These are phyloP conservation scores for Neurospora sp. DNA, from an alignment of 495 filamentous ascomycete genomes.

Conservation along the genomic window DNA sequence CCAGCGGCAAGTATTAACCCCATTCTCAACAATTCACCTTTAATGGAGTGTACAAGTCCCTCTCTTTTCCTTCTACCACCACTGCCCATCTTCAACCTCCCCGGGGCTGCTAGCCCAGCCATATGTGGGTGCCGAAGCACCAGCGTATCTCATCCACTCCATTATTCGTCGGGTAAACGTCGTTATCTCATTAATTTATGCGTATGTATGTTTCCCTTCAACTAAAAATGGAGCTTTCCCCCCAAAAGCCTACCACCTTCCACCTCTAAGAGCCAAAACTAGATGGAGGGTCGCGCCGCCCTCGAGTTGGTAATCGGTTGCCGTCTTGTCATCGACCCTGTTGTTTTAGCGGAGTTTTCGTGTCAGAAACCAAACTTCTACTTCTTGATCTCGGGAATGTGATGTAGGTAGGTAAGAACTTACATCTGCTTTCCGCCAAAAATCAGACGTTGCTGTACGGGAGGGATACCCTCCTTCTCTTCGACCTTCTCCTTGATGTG, in stretches of 20 bases:
- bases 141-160: background rate
- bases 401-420: conserved; percentile 12
- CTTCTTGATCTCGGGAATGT: background rate
- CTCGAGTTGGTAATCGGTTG: conserved; percentile 76
- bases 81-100: background rate
- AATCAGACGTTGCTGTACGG: conserved; percentile 92
- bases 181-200: background rate
- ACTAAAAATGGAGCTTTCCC: background rate
- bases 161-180: background rate
- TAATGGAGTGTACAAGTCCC: background rate
- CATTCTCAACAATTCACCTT: background rate
- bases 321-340: conserved; percentile 88
- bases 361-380: background rate
- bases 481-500: conserved; percentile 97
- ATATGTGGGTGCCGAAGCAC: background rate
- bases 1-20: background rate
- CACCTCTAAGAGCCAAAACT: conserved; percentile 86
- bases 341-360: no score
- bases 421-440: conserved; percentile 98
- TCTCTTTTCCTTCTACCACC: background rate
- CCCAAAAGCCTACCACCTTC: conserved; percentile 16
- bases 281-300: conserved; percentile 91
- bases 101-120: background rate
- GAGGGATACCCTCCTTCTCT: conserved; percentile 96
- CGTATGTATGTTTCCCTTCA: background rate